These are phyloP conservation scores for Cucurbita ficifolia DNA, from an alignment of 306 rosid genomes.

Conservation along the genomic window DNA sequence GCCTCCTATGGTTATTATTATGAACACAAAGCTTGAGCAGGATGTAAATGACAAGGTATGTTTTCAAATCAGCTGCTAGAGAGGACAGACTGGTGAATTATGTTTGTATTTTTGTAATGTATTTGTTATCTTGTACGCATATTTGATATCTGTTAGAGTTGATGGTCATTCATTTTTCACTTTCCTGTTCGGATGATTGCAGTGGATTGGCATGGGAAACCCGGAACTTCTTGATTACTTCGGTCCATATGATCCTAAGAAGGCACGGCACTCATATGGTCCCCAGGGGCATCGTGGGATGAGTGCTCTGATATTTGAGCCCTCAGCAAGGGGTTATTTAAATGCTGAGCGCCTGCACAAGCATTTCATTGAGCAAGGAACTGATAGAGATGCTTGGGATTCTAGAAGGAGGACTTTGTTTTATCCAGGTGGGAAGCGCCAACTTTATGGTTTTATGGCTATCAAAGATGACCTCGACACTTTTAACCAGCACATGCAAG, in stretches of 20 bases:
- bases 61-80: not conserved
- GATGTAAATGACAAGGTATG: constrained; percentile 61
- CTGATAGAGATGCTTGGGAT: constrained; percentile 54
- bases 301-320: constrained; percentile 74
- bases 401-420: constrained; percentile 15
- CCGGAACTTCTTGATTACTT: constrained; percentile 70
- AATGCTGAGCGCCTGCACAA: constrained; percentile 78
- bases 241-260: constrained; percentile 35
- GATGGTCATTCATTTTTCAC: constrained; percentile 7
- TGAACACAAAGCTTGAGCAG: constrained; percentile 59
- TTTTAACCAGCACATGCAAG: constrained; percentile 63
- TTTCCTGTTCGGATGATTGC: constrained; percentile 3
- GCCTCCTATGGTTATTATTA: constrained; percentile 78
- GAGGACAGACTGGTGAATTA: not conserved
- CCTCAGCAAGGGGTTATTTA: constrained; percentile 58
- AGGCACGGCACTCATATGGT: constrained; percentile 71
- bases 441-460: constrained; percentile 65
- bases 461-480: constrained; percentile 50
- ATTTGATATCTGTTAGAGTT: not conserved
- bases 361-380: constrained; percentile 54
- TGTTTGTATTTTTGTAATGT: not conserved
- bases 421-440: constrained; percentile 57
- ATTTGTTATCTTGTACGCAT: not conserved
- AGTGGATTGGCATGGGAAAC: constrained; percentile 74
- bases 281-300: constrained; percentile 87